Percentiles rank a stretch among this genome's conserved stretches.
phyloP scores from a whole-genome alignment of 768 basidiomycete genomes.

The Mycena epipterygia region DNA sequence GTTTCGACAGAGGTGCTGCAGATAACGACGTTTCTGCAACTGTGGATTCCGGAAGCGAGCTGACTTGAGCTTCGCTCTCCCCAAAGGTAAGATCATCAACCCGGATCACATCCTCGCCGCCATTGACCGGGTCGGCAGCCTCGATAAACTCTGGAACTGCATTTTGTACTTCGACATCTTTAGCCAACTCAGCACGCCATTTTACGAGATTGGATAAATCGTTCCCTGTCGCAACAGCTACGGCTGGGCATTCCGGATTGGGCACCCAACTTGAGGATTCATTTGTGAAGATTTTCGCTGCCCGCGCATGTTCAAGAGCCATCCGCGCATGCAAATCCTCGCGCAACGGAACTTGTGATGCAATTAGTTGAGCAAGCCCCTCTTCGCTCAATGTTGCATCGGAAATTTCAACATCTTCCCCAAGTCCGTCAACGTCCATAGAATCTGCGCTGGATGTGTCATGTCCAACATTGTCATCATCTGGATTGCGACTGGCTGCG shows the following conservation, averaged over 20 bases:
- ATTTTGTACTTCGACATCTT: not conserved
- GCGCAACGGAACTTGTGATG: conserved; percentile 33
- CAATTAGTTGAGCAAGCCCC: not conserved
- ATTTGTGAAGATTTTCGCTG: conserved; percentile 23
- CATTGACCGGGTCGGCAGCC: not conserved
- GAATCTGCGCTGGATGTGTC: not conserved
- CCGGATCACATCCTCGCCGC: not conserved
- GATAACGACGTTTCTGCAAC: conserved; percentile 1
- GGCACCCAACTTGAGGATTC: conserved; percentile 26
- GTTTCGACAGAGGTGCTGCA: not conserved
- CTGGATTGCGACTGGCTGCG: not conserved
- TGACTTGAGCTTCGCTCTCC: not conserved
- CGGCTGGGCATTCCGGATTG: conserved; percentile 5
- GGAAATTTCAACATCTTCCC: not conserved
- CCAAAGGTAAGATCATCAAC: not conserved
- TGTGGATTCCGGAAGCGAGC: not conserved
- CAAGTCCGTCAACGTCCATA: not conserved
- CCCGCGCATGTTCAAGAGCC: not conserved
- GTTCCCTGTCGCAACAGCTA: conserved; percentile 15
- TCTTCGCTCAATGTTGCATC: not conserved
- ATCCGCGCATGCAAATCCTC: not conserved
- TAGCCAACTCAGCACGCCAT: not conserved
- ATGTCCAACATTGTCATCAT: not conserved
- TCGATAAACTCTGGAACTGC: not conserved
- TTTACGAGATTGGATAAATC: not conserved